These are phyloP conservation scores for Penicillium sp. DNA, from an alignment of 2,329 filamentous ascomycete species.

Conservation along the genomic window DNA sequence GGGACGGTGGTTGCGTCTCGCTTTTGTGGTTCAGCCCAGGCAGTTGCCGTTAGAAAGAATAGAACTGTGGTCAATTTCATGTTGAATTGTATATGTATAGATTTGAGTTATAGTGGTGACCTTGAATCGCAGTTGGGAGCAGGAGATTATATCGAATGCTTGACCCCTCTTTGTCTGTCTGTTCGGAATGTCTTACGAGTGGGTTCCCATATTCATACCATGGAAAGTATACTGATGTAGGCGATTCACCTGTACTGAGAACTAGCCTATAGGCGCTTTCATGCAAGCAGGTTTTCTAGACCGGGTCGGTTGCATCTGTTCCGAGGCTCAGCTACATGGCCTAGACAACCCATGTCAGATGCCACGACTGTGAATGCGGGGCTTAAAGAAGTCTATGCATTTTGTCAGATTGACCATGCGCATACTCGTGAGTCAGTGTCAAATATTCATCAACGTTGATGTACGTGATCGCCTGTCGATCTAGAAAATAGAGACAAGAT, in stretches of 20 bases:
- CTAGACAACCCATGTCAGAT: neutral
- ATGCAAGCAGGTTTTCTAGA: neutral
- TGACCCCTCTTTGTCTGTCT: constrained; percentile 4
- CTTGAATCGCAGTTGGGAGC: neutral
- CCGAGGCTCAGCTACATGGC: neutral
- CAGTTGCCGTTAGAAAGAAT: constrained; percentile 17
- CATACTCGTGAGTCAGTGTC: too few species aligned
- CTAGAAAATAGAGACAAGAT: neutral
- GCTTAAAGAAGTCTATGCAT: neutral
- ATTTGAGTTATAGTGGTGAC: neutral
- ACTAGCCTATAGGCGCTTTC: neutral
- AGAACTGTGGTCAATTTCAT: constrained; percentile 15
- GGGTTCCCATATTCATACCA: neutral
- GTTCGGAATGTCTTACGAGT: neutral
- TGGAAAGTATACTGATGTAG: neutral
- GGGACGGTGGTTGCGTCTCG: constrained; percentile 2
- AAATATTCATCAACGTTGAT: neutral
- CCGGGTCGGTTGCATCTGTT: neutral
- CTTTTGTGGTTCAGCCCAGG: constrained; percentile 13
- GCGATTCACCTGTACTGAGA: neutral
- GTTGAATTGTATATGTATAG: neutral
- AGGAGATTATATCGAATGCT: constrained; percentile 20
- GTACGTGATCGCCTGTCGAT: neutral
- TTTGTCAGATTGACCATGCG: neutral
- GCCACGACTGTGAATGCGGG: neutral